Percentiles rank a stretch among this genome's conserved stretches.
Conservation (phyloP, 164 flowering plant genomes). For the Aristolochia contorta region DNA sequence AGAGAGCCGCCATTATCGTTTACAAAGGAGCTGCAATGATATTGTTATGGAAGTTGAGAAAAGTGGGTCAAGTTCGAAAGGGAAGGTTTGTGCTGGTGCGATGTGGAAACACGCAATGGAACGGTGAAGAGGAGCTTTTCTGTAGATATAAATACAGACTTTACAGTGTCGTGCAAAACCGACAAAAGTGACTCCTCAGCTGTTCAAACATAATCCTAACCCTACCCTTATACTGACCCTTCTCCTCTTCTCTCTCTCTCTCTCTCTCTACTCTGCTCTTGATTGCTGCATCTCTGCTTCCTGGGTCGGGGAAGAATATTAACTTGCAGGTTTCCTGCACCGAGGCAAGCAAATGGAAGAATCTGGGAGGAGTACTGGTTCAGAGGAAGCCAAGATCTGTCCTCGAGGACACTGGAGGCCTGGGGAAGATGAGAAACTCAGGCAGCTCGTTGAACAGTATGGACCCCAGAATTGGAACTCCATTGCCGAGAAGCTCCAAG, state of each 20-base stretch:
- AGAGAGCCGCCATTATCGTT: slow-evolving; percentile 1
- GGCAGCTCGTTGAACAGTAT: slow-evolving; percentile 53
- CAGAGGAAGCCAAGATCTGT: slow-evolving; percentile 33
- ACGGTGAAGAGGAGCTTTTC: slow-evolving; percentile 9
- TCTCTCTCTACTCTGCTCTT: no score
- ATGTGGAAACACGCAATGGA: slow-evolving; percentile 16
- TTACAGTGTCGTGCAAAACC: slow-evolving; percentile 47
- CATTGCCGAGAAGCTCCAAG: slow-evolving; percentile 73
- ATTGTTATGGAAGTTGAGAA: slow-evolving; percentile 26
- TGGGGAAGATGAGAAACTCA: slow-evolving; percentile 69
- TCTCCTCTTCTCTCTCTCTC: slow-evolving; percentile 17
- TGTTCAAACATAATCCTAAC: slow-evolving; percentile 31
- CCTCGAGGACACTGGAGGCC: slow-evolving; percentile 90
- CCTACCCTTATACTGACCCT: slow-evolving; percentile 29
- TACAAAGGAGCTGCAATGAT: neutral
- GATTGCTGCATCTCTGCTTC: slow-evolving; percentile 6
- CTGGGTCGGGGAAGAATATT: neutral
- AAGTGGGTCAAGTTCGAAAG: slow-evolving; percentile 15
- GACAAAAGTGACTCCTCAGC: slow-evolving; percentile 80
- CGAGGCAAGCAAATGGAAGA: slow-evolving; percentile 40
- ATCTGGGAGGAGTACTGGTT: slow-evolving; percentile 13
- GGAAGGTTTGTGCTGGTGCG: slow-evolving; percentile 15
- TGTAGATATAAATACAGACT: slow-evolving; percentile 1
- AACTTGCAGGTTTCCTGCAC: neutral
- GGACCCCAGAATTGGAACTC: slow-evolving; percentile 89